Conservation (phyloP, 805 yeast species). For the Candida orba region DNA sequence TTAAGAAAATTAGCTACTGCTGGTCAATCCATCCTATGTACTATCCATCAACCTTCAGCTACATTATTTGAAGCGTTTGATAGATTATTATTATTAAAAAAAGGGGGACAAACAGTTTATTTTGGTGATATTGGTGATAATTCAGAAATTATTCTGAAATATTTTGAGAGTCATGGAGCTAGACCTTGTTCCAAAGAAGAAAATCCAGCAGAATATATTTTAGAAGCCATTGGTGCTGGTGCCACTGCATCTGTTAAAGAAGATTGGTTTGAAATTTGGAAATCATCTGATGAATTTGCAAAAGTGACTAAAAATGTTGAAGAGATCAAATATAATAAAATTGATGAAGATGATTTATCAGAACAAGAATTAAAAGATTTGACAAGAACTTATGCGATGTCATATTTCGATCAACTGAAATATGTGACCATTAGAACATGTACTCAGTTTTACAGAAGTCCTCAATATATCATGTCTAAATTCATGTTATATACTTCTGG, state of each 20-base stretch:
- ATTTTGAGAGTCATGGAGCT: slow-evolving; percentile 55
- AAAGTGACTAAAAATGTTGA: slow-evolving; percentile 25
- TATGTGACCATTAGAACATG: slow-evolving; percentile 36
- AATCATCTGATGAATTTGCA: slow-evolving; percentile 30
- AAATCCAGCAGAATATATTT: slow-evolving; percentile 72
- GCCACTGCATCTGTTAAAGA: slow-evolving; percentile 48
- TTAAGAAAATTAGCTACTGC: slow-evolving; percentile 45
- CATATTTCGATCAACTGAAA: slow-evolving; percentile 38
- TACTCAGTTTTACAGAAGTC: slow-evolving; percentile 51
- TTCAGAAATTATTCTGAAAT: slow-evolving; percentile 34
- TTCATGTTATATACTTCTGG: slow-evolving; percentile 42
- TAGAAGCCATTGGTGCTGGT: slow-evolving; percentile 75
- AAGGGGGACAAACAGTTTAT: slow-evolving; percentile 66
- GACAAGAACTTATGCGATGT: slow-evolving; percentile 26
- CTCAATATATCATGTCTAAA: slow-evolving; percentile 56
- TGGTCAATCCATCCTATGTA: slow-evolving; percentile 58
- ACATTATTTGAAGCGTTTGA: slow-evolving; percentile 12
- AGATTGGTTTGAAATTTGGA: slow-evolving; percentile 64
- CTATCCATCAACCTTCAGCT: slow-evolving; percentile 63
- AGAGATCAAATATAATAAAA: slow-evolving; percentile 5
- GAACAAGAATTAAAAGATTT: slow-evolving; percentile 13
- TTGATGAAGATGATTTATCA: slow-evolving; percentile 4
- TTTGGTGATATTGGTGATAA: slow-evolving; percentile 67
- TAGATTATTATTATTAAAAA: slow-evolving; percentile 36
- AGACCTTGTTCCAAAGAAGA: slow-evolving; percentile 45